These are phyloP conservation scores for Penicillium canariense DNA, from an alignment of 495 filamentous ascomycete species.

Conservation along the genomic window DNA sequence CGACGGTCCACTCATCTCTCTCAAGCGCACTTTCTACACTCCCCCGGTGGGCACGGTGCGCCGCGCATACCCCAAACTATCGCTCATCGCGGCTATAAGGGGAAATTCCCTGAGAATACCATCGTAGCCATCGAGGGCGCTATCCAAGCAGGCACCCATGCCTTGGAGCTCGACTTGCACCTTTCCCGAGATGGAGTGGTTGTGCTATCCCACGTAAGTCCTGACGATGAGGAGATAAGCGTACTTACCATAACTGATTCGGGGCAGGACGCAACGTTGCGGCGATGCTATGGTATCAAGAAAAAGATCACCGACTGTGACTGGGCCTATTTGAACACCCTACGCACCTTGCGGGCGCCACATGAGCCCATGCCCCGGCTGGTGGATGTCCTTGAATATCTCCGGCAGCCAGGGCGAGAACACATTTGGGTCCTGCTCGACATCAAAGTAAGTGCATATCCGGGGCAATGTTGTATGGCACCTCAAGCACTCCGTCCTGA, in stretches of 20 bases:
- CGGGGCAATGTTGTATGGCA: no score
- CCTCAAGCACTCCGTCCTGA: no score
- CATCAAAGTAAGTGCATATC: conserved; percentile 71
- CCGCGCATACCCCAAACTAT: conserved; percentile 63
- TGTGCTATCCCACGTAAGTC: conserved; percentile 74
- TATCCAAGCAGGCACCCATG: conserved; percentile 69
- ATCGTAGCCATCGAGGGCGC: conserved; percentile 74
- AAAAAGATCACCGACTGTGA: conserved; percentile 71
- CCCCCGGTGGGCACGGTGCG: conserved; percentile 1
- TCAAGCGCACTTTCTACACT: conserved; percentile 20
- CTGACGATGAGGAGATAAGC: no score
- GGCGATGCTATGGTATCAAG: conserved; percentile 73
- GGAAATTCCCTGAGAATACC: conserved; percentile 79
- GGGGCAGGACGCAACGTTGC: conserved; percentile 66
- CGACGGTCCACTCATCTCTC: not conserved
- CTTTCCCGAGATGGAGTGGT: conserved; percentile 79
- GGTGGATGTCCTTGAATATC: conserved; percentile 69
- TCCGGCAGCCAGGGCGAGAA: conserved; percentile 58
- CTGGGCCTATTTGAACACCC: conserved; percentile 65
- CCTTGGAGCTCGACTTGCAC: conserved; percentile 86
- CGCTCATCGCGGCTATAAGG: conserved; percentile 83
- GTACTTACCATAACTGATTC: conserved; percentile 10
- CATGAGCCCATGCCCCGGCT: conserved; percentile 71
- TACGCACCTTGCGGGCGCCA: conserved; percentile 66
- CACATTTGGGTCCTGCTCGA: conserved; percentile 81